A percentile compares a stretch with the other conserved stretches of the same genome.
These are phyloP conservation scores for Erodium maritimum DNA, from an alignment of 345 rosid species.

Conservation along the genomic window DNA sequence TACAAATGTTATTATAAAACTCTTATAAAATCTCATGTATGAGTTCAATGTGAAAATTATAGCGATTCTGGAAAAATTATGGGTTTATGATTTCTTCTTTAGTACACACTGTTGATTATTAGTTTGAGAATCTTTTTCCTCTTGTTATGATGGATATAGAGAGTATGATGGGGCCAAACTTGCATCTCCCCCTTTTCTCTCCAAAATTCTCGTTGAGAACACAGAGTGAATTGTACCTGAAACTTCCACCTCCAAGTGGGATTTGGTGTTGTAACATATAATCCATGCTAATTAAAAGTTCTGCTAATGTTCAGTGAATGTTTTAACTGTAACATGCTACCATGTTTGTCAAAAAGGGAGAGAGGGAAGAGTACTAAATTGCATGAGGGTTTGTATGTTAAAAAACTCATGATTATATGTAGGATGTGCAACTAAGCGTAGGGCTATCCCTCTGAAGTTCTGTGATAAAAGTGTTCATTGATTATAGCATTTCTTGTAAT, in stretches of 20 bases:
- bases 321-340: not conserved
- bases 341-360: not conserved
- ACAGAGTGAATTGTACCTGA: not conserved
- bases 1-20: conserved; percentile 6
- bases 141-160: not conserved
- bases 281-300: not conserved
- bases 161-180: not conserved
- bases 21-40: conserved; percentile 2
- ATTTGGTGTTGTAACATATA: not conserved
- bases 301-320: not conserved
- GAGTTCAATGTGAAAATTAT: conserved; percentile 6
- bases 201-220: not conserved
- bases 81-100: not conserved
- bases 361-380: not conserved
- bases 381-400: not conserved
- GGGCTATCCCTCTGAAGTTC: too few relatives aligned
- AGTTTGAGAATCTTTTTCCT: not conserved
- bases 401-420: too few relatives aligned
- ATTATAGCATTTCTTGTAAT: not conserved
- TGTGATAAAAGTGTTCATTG: not conserved
- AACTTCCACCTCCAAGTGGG: not conserved
- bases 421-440: too few relatives aligned
- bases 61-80: conserved; percentile 5
- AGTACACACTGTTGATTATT: not conserved
- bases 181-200: not conserved